phyloP scores from a whole-genome alignment of 495 filamentous ascomycete species.

The Xylaria intraflava region DNA sequence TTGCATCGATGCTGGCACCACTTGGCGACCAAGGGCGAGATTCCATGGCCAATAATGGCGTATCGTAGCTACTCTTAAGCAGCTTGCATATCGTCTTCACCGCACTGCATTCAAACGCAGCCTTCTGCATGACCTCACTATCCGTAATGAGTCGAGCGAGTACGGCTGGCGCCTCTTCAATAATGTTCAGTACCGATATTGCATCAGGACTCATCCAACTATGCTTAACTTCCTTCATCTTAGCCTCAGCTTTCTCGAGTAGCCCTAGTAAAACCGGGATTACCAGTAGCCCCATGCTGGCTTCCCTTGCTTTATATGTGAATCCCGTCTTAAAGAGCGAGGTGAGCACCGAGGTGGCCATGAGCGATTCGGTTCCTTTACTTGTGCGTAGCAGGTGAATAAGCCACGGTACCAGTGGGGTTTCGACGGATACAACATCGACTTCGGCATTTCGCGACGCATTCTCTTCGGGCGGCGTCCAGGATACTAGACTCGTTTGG shows the following conservation, averaged over 20 bases:
- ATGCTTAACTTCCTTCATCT: constrained; percentile 29
- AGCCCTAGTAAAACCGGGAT: constrained; percentile 67
- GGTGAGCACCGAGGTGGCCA: constrained; percentile 73
- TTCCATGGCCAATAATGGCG: constrained; percentile 33
- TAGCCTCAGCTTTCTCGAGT: constrained; percentile 47
- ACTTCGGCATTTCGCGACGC: constrained; percentile 17
- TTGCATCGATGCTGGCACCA: constrained; percentile 8
- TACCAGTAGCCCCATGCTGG: constrained; percentile 57
- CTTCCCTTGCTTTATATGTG: constrained; percentile 54
- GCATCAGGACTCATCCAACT: constrained; percentile 29
- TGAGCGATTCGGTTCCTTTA: constrained; percentile 58
- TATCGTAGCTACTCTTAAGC: constrained; percentile 60
- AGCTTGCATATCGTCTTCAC: constrained; percentile 68
- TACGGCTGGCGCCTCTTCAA: constrained; percentile 66
- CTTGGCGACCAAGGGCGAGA: constrained; percentile 38
- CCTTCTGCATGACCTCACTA: constrained; percentile 67
- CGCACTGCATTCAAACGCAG: constrained; percentile 70
- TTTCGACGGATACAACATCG: constrained; percentile 62
- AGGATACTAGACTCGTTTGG: constrained; percentile 16
- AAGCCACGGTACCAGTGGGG: constrained; percentile 75
- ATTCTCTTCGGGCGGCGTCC: constrained; percentile 24
- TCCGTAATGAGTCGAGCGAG: constrained; percentile 74
- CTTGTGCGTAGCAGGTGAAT: constrained; percentile 61
- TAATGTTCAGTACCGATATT: constrained; percentile 40
- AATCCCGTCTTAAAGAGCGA: constrained; percentile 67